Base-by-base conservation (phyloP, 2,329 filamentous ascomycete genomes). In the Falciphora oryzae region DNA sequence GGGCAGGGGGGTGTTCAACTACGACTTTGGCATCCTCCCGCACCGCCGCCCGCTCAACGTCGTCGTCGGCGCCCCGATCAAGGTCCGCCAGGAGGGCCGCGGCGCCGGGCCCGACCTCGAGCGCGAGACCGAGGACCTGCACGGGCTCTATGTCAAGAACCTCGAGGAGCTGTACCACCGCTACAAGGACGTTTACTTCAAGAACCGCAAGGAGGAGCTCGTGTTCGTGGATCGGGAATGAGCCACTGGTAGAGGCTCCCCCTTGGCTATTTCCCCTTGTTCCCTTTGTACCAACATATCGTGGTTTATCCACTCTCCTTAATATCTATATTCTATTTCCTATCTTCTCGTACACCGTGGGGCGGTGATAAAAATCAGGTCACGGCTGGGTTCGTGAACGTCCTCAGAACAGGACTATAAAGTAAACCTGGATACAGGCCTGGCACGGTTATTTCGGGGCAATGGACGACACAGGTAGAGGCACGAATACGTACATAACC, bases 11-110 rank as follows among this genome's bases (percentile, higher is more conserved):
- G 89, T 98, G 57, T 97, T 98, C 79, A 99, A 99, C 76, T 98
- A 99, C 74, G 95, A 99, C 75, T 92, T 97, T 18, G 95, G 95
- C 4, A 80, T 98, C 71, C 93, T 98, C 91, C 95, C 95, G 0
- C 98, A 97, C 75, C 87, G 95, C 16, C 83, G 89, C 62, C 89
- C 92, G 14, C 80, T 99, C 66, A 95, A 98, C 73, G 86, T 97
- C 61, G 93, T 99, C 16, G 91, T 97, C 18, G 94, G 94, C 4
- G 83, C 85, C 63, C 93, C 94, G 0, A 92, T 97, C 67, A 80
- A 82, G 67, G 89, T 97, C 7, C 78, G 83, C 62, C 79, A 83
- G 67, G 78, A 82, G 27, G 68, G 63, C 22, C 67, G 84, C 44
- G 79, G 67, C 13, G 68, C 64, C 18, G 68, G 84, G 35, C 85